Conservation (phyloP, 805 yeast genomes). For the Candida sanyiensis region DNA sequence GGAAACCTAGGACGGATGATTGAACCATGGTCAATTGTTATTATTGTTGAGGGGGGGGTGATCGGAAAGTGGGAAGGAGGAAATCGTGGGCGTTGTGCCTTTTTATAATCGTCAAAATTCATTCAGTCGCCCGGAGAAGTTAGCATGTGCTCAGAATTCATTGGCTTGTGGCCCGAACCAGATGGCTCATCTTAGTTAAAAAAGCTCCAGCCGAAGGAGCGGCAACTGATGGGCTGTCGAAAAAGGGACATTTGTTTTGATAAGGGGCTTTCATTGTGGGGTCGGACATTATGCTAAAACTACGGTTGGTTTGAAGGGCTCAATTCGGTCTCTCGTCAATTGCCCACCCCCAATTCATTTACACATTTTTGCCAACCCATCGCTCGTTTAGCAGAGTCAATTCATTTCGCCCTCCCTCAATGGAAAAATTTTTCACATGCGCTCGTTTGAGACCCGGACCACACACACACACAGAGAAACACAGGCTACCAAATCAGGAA, state of each 20-base stretch:
- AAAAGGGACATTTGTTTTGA: background rate
- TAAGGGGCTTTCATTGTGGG: too few relatives aligned
- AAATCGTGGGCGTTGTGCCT: background rate
- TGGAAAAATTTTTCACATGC: conserved; percentile 9
- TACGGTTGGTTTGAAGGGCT: too few relatives aligned
- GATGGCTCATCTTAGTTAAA: too few relatives aligned
- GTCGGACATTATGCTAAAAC: too few relatives aligned
- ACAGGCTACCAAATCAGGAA: conserved; percentile 1
- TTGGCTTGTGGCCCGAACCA: background rate
- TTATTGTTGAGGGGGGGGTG: conserved; percentile 7
- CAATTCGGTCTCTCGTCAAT: too few relatives aligned
- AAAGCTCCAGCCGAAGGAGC: background rate
- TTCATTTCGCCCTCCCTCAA: background rate
- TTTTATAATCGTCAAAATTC: background rate
- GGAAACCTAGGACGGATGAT: conserved; percentile 98
- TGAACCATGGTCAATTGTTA: conserved; percentile 65
- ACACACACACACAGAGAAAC: too few relatives aligned
- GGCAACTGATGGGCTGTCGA: background rate
- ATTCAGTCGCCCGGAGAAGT: conserved; percentile 1
- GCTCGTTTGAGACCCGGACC: background rate
- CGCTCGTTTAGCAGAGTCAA: conserved; percentile 8
- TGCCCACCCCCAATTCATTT: background rate
- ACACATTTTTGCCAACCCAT: too few relatives aligned
- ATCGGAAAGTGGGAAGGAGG: conserved; percentile 2
- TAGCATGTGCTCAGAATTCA: conserved; percentile 1